phyloP scores from a whole-genome alignment of 805 yeast species.

The Saccharomycopsis fermentans region DNA sequence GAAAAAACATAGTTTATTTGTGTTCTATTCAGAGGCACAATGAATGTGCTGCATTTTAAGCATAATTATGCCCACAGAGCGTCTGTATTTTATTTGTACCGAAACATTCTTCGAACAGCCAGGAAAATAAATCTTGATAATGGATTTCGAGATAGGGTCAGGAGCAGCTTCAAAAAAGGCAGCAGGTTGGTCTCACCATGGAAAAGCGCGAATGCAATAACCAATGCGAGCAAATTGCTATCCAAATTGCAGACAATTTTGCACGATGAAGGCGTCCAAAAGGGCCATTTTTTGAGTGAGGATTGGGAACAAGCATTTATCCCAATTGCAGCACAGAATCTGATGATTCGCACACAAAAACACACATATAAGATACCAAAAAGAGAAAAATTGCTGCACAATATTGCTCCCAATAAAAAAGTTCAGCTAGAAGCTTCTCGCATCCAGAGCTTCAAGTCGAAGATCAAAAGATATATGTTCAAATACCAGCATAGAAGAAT shows the following conservation, averaged over 20 bases:
- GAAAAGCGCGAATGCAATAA: not conserved
- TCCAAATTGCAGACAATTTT: not conserved
- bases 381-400: not conserved
- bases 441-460: not conserved
- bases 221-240: not conserved
- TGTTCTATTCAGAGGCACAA: too few relatives aligned
- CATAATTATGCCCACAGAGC: constrained; percentile 1
- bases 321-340: not conserved
- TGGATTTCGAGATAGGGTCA: not conserved
- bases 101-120: not conserved
- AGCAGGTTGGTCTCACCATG: not conserved
- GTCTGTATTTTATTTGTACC: constrained; percentile 8
- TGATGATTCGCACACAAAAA: not conserved
- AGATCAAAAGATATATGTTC: not conserved
- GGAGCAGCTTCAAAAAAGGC: not conserved
- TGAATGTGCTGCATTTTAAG: constrained; percentile 7
- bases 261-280: not conserved
- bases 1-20: too few relatives aligned
- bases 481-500: not conserved
- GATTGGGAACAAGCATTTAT: not conserved
- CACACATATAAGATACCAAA: not conserved
- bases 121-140: not conserved
- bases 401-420: constrained; percentile 4
- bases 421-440: not conserved
- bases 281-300: not conserved